Evolutionary conservation across 306 rosid genomes (phyloP).

Genomic region (Medicago truncatula): DNA sequence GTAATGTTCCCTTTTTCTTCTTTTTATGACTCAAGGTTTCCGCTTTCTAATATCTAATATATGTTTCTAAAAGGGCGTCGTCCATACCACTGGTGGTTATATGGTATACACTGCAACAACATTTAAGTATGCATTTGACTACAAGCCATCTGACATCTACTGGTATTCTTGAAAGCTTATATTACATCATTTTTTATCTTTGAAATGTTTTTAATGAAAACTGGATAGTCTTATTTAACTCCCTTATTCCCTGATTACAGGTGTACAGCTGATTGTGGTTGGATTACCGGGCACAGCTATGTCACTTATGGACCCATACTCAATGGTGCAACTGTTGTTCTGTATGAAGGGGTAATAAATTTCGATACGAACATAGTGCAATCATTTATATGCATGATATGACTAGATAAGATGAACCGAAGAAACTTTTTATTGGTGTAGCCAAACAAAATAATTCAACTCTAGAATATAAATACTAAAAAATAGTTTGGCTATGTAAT

Average conservation of each 20-base stretch:
- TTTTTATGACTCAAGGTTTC: slow-evolving; percentile 21
- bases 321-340: slow-evolving; percentile 76
- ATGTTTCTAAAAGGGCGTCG: slow-evolving; percentile 72
- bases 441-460: slow-evolving; percentile 22
- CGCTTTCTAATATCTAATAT: slow-evolving; percentile 32
- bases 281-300: slow-evolving; percentile 99
- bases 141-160: slow-evolving; percentile 83
- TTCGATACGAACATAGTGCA: slow-evolving; percentile 29
- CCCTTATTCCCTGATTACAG: slow-evolving; percentile 50
- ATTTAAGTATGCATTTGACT: slow-evolving; percentile 96
- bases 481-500: slow-evolving; percentile 7
- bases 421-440: slow-evolving; percentile 25
- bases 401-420: slow-evolving; percentile 28
- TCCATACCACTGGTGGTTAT: slow-evolving; percentile 98
- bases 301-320: slow-evolving; percentile 96
- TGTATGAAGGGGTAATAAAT: slow-evolving; percentile 89
- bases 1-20: slow-evolving; percentile 30
- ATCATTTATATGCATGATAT: slow-evolving; percentile 32
- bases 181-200: slow-evolving; percentile 29
- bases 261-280: slow-evolving; percentile 99
- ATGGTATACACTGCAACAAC: slow-evolving; percentile 97
- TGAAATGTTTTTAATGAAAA: slow-evolving; percentile 31
- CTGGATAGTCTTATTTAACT: slow-evolving; percentile 28
- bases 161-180: slow-evolving; percentile 63
- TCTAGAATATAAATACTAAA: slow-evolving; percentile 31